These are phyloP conservation scores for Peronospora belbahrii DNA, from an alignment of 352 stramenopile genomes.

Conservation along the genomic window DNA sequence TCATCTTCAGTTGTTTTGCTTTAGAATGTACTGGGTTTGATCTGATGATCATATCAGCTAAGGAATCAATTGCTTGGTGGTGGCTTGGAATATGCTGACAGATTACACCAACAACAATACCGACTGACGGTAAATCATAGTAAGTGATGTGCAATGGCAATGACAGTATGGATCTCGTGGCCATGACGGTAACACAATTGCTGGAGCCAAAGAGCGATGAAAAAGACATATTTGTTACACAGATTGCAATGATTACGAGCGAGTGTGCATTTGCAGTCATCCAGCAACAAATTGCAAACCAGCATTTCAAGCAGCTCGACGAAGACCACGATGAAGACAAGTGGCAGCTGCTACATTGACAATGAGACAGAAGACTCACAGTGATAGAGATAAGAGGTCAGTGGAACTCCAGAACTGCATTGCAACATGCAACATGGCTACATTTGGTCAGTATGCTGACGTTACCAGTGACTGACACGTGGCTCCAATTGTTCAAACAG, in stretches of 20 bases:
- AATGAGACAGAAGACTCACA: too few species aligned
- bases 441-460: too few species aligned
- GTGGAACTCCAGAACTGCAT: too few species aligned
- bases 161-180: conserved; percentile 30
- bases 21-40: too few species aligned
- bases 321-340: conserved; percentile 9
- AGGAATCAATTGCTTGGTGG: too few species aligned
- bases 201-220: conserved; percentile 80
- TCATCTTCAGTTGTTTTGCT: too few species aligned
- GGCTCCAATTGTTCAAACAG: too few species aligned
- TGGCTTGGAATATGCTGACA: too few species aligned
- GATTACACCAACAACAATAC: conserved; percentile 10
- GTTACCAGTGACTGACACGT: too few species aligned
- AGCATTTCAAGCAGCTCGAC: conserved; percentile 31
- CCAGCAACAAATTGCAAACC: conserved; percentile 49
- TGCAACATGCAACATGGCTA: too few species aligned
- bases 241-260: conserved; percentile 70
- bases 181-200: conserved; percentile 62
- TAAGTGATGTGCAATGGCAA: conserved; percentile 35
- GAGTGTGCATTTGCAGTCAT: conserved; percentile 72
- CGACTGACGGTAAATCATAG: conserved; percentile 42
- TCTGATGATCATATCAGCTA: too few species aligned
- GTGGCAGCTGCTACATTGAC: conserved; percentile 10
- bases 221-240: conserved; percentile 58
- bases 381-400: too few species aligned